Base-by-base conservation (phyloP, 169 alveolate genomes). In the Eimeria acervulina region DNA sequence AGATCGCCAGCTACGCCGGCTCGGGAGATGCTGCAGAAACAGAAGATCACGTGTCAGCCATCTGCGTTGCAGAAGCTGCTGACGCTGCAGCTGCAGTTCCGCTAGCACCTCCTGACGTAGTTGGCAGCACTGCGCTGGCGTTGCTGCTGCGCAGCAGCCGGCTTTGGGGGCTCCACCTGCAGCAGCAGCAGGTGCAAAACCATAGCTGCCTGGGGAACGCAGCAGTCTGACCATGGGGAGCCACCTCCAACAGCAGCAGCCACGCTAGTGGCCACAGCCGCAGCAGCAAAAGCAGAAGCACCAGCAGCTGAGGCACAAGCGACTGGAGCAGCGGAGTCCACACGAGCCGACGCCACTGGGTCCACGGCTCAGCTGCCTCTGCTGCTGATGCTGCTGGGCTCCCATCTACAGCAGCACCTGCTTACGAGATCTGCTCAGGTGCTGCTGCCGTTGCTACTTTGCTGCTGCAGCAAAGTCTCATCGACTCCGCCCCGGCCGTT, bases 1-100 rank as follows among this genome's bases (percentile, higher is more conserved):
- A 19, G 90, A 19, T 36, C 80, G 42, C 80, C 80, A 68, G 42
- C 80, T 68, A 12, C 21, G 23, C 47, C 42, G 21, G 38, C 80
- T 33, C 80, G 8, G 70, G 31, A 6, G 26, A 51, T 13, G 42
- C 68, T 44, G 63, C 70, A 26, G 40, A 44, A 44, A 44, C 47
- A 81, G 68, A 42, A 81, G 90, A 12, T 42, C 61, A n/a, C 40
- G 68, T 61, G n/a, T 31, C 31, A 2, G 90, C 44, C 31, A 17
- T 42, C 40, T 28, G 59, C 47, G 55, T 44, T 44, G 90, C 90
- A 44, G 90, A 44, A 33, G 63, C 61, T 44, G 68, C 70, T 44
- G 90, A 8, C n/a, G 91, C 91, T 51, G 91, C 87, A 33, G 70
- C 61, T 51, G 91, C 87, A 33, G 70, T 36, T 68, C 80, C 80